Evolutionary conservation across 2,329 filamentous ascomycete species (phyloP).

Genomic region (Aspergillus bombycis): DNA sequence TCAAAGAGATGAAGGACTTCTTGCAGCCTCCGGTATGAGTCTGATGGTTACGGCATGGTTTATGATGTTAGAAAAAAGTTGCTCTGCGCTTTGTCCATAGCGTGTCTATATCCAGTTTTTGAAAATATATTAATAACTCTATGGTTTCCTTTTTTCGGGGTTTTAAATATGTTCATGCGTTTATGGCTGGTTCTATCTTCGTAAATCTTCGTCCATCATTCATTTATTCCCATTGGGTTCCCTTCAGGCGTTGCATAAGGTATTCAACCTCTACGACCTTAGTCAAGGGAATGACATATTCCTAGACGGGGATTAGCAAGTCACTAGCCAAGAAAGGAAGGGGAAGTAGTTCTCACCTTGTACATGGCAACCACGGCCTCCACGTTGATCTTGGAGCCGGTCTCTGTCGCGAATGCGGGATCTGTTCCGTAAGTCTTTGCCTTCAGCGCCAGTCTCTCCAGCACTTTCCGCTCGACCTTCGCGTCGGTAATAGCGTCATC

Average conservation of each 20-base stretch:
- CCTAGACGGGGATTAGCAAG: constrained; percentile 34
- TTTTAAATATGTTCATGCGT: background rate
- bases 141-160: background rate
- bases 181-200: background rate
- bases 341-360: constrained; percentile 47
- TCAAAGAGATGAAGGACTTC: constrained; percentile 76
- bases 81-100: constrained; percentile 5
- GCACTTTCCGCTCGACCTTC: constrained; percentile 86
- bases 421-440: constrained; percentile 92
- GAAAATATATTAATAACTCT: constrained; percentile 5
- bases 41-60: constrained; percentile 1
- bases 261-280: constrained; percentile 99
- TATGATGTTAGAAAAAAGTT: constrained; percentile 9
- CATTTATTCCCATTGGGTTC: constrained; percentile 51
- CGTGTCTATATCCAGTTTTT: constrained; percentile 6
- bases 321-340: background rate
- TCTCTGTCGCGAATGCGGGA: constrained; percentile 62
- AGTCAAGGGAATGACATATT: constrained; percentile 92
- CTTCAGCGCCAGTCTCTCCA: constrained; percentile 84
- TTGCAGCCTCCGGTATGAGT: constrained; percentile 57
- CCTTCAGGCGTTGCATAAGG: constrained; percentile 83
- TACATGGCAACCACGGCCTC: constrained; percentile 92
- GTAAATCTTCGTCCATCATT: background rate
- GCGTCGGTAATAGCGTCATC: constrained; percentile 88
- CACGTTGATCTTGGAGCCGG: constrained; percentile 76